Base-by-base conservation (phyloP, 805 yeast genomes). In the Metschnikowia lochheadii region DNA sequence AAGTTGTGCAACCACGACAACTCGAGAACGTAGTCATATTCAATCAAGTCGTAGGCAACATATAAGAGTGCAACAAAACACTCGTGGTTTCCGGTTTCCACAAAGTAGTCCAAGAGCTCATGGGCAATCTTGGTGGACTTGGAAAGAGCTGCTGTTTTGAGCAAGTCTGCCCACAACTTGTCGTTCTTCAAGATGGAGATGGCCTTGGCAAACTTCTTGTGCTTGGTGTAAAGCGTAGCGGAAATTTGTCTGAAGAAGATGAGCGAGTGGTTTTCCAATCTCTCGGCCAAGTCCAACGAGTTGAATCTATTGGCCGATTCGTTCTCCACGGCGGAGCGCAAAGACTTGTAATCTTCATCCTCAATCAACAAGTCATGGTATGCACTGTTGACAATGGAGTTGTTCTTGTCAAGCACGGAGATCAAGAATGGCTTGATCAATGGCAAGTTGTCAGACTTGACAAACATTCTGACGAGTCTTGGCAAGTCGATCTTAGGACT, bases 221-320 rank as follows among this genome's bases (percentile, higher is more conserved):
- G 89, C 73, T 90, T 90, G 68, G 96, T 83, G 80, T 87, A 94
- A 58, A 94, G 79, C 59, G 90, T 82, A 45, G 98, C 98, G 37
- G 97, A 95, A 64, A 94, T 89, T 75, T 89, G 96, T 73, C 97
- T 86, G 80, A 94, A 94, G 76, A 90, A 94, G 50, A 94, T 82
- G 49, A 90, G 74, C 23, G 86, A 87, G 66, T 92, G 97, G 69
- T 86, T 86, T 75, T 94, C 99, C 60, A 94, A 81, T 69, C 97
- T 83, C 63, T 83, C 85, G 47, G 99, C 99, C 58, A 94, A 80
- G 43, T 89, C 97, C 58, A 94, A 76, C 50, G 92, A 87, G 68
- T 94, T 97, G 72, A 85, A 94, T 68, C 94, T 83, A 71, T 91
- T 96, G 67, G 86, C 85, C 29, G 89, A 79, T 56, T 72, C 77